Evolutionary conservation across 306 rosid species (phyloP).

Genomic region (Rubus parviflorus): DNA sequence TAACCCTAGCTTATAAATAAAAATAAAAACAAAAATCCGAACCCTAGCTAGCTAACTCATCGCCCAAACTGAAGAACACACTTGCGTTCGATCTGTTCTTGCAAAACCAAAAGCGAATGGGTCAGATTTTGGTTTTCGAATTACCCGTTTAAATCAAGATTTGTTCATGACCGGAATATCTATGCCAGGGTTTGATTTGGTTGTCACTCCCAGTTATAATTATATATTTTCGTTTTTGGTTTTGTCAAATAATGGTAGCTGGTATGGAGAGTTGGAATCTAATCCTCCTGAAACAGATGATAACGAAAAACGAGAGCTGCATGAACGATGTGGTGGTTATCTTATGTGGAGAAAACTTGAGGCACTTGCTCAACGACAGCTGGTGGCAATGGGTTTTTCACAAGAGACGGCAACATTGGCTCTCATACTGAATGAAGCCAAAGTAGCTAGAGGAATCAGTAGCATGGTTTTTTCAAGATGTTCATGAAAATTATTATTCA

Average conservation of each 20-base stretch:
- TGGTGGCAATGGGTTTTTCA: conserved; percentile 89
- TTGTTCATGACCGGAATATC: background rate
- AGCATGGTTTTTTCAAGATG: conserved; percentile 63
- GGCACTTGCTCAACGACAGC: conserved; percentile 82
- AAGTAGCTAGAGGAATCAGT: conserved; percentile 92
- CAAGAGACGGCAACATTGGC: conserved; percentile 89
- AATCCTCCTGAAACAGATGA: conserved; percentile 74
- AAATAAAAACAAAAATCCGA: conserved; percentile 1
- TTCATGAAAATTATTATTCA: conserved; percentile 48
- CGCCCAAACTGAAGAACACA: conserved; percentile 10
- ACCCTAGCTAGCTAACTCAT: conserved; percentile 19
- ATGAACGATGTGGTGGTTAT: conserved; percentile 78
- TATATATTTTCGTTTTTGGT: background rate
- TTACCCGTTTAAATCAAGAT: conserved; percentile 2
- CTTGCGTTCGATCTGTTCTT: conserved; percentile 7
- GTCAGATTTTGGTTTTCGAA: conserved; percentile 5
- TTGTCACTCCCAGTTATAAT: background rate
- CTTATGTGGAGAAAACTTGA: conserved; percentile 95
- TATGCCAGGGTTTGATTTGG: background rate
- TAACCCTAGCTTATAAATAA: too few species aligned
- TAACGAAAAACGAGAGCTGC: conserved; percentile 92
- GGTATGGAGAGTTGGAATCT: conserved; percentile 95
- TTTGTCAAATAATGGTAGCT: conserved; percentile 86
- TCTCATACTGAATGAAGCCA: conserved; percentile 80
- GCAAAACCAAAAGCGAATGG: background rate